Conservation (phyloP, 148 eudicot genomes). For the Drosera capensis region DNA sequence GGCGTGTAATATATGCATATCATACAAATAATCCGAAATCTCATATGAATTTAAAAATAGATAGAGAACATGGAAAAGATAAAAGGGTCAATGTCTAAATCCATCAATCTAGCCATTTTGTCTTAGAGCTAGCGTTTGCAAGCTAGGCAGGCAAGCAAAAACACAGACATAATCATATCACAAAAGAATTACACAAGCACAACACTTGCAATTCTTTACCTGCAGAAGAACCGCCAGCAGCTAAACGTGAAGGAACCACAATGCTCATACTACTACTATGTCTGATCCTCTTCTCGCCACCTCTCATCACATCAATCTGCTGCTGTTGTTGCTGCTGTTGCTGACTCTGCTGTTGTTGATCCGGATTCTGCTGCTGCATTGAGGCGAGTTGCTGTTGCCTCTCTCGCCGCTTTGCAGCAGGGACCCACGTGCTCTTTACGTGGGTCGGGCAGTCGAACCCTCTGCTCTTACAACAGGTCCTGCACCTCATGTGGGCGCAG, state of each 20-base stretch:
- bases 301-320: slow-evolving; percentile 4
- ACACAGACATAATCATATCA: too few relatives aligned
- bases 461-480: slow-evolving; percentile 80
- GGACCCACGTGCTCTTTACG: slow-evolving; percentile 92
- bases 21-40: background rate
- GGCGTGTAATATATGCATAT: background rate
- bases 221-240: slow-evolving; percentile 1
- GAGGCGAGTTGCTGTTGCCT: slow-evolving; percentile 30
- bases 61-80: background rate
- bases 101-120: slow-evolving; percentile 13
- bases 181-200: too few relatives aligned
- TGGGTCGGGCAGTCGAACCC: slow-evolving; percentile 76
- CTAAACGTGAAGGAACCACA: slow-evolving; percentile 7
- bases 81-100: background rate
- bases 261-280: slow-evolving; percentile 16
- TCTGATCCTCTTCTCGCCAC: slow-evolving; percentile 12
- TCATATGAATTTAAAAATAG: background rate
- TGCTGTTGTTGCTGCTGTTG: slow-evolving; percentile 16
- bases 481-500: slow-evolving; percentile 55
- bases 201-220: too few relatives aligned
- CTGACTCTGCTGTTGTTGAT: slow-evolving; percentile 9
- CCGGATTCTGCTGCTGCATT: slow-evolving; percentile 14
- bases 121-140: background rate
- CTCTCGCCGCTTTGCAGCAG: slow-evolving; percentile 72
- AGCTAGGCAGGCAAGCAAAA: background rate